Conservation (phyloP, 768 basidiomycete species). For the Ephemerocybe angulata region DNA sequence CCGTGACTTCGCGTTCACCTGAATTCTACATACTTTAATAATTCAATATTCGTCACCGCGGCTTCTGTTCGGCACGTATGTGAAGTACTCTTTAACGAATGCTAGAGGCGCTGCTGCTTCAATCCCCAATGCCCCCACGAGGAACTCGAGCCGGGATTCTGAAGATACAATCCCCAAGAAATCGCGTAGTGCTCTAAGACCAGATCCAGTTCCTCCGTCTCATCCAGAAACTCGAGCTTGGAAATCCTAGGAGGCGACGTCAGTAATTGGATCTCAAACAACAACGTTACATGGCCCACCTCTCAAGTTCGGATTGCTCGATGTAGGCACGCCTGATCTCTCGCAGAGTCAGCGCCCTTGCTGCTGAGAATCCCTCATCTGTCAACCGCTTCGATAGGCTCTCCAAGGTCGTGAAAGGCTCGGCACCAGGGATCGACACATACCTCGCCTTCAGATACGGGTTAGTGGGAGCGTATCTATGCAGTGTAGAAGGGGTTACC, state of each 20-base stretch:
- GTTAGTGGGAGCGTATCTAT: no score
- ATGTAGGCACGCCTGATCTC: slow-evolving; percentile 60
- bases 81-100: no score
- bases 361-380: slow-evolving; percentile 49
- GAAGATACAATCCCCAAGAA: slow-evolving; percentile 56
- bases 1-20: no score
- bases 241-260: slow-evolving; percentile 57
- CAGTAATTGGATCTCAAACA: no score
- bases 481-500: slow-evolving; percentile 34
- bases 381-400: slow-evolving; percentile 61
- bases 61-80: no score
- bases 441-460: slow-evolving; percentile 59
- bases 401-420: slow-evolving; percentile 53
- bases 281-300: no score
- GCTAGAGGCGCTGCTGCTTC: slow-evolving; percentile 16
- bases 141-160: slow-evolving; percentile 12
- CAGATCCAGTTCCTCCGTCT: slow-evolving; percentile 90
- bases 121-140: slow-evolving; percentile 38
- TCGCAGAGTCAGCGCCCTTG: slow-evolving; percentile 61
- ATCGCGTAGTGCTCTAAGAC: slow-evolving; percentile 88
- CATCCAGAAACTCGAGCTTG: slow-evolving; percentile 82
- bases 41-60: no score
- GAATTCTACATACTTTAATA: no score
- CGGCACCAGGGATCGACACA: slow-evolving; percentile 70
- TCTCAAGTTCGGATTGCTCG: slow-evolving; percentile 45